Evolutionary conservation across 2,329 filamentous ascomycete genomes (phyloP), one percentile per base, ranked within the genome.

Genomic region (Cytospora leucostoma): DNA sequence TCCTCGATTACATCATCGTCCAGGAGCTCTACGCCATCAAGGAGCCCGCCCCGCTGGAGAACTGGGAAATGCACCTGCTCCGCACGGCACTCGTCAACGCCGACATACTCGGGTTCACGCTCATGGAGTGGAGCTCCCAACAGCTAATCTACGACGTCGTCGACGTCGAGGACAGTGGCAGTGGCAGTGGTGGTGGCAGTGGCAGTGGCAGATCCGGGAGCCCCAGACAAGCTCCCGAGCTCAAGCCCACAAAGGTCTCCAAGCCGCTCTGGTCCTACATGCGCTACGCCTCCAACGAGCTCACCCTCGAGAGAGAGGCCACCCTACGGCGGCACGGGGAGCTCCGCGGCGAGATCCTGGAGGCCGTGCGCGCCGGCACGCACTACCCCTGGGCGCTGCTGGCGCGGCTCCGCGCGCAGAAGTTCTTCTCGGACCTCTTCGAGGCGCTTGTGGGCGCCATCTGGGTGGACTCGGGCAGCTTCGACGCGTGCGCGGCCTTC

Each of bases 361-460:
- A 76, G 0, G 83, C 79, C 0, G 77, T 96, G 11, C 56, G 75
- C 0, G 55, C 74, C 0, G 84, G 83, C 0, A 66, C 67, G 0
- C 74, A 78, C 17, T 96, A 93, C 70, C 95, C 94, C 0, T 98
- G 94, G 94, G 79, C 84, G 1, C 74, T 86, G 0, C 83, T 98
- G 0, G 80, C 86, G 0, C 80, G 83, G 0, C 78, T 96, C 0
- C 80, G 82, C 15, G 82, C 88, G 0, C 85, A 85, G 17, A 97
- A 97, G 71, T 90, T 91, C 74, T 89, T 90, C 74, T 94, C 90
- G 0, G 93, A 97, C 73, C 77, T 97, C 8, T 80, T 97, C 11
- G 94, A 98, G 77, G 85, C 86, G 37, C 73, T 96, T 0, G 75
- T 98, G 0, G 94, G 91, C 0, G 93, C 93, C 0, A 82, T 97